phyloP scores from a whole-genome alignment of 139 green algal genomes.

The Pseudopediastrum boryanum region DNA sequence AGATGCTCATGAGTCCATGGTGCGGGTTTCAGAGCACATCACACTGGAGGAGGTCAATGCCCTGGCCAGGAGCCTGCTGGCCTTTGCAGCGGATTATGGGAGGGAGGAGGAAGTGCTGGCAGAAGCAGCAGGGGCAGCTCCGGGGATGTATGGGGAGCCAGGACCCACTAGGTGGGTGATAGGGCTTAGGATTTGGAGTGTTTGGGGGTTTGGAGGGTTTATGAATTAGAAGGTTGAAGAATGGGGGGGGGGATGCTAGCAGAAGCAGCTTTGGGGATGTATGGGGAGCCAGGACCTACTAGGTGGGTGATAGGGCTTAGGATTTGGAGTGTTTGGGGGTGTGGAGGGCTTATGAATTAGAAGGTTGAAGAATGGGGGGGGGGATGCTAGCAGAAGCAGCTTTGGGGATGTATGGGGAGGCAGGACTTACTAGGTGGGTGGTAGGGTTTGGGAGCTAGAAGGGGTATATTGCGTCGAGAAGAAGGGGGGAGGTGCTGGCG shows the following conservation, averaged over 20 bases:
- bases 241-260: slow-evolving; percentile 58
- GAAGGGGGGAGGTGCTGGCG: slow-evolving; percentile 58
- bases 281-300: slow-evolving; percentile 64
- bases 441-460: neutral
- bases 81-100: slow-evolving; percentile 91
- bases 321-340: no score
- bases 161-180: slow-evolving; percentile 51
- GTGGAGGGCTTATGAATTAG: no score
- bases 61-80: slow-evolving; percentile 77
- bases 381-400: slow-evolving; percentile 58
- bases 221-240: slow-evolving; percentile 89
- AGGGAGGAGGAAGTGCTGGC: slow-evolving; percentile 59
- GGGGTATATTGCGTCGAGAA: slow-evolving; percentile 87
- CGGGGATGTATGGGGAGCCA: slow-evolving; percentile 46
- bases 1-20: slow-evolving; percentile 72
- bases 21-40: slow-evolving; percentile 72
- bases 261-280: slow-evolving; percentile 43
- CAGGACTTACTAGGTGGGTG: slow-evolving; percentile 52
- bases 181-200: neutral
- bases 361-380: slow-evolving; percentile 81
- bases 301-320: slow-evolving; percentile 1
- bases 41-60: slow-evolving; percentile 85
- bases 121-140: slow-evolving; percentile 46
- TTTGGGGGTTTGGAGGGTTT: no score
- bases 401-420: slow-evolving; percentile 47